These are phyloP conservation scores for Arthroderma sp. DNA, from an alignment of 2,329 filamentous ascomycete genomes.

Conservation along the genomic window DNA sequence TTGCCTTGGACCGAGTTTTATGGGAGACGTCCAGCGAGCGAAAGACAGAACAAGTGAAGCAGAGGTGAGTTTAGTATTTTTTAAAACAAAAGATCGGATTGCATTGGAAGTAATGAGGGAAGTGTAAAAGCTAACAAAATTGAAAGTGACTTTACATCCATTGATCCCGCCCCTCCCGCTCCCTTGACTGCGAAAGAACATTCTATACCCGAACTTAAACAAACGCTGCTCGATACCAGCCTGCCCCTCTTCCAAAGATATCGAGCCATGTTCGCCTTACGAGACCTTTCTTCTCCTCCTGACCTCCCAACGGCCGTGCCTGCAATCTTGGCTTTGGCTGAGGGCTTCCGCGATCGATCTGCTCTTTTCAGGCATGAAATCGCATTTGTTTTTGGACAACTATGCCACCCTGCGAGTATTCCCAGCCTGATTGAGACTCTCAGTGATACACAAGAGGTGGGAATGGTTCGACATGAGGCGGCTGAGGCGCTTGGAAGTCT, in stretches of 20 bases:
- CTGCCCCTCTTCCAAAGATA: slow-evolving; percentile 83
- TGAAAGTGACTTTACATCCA: slow-evolving; percentile 77
- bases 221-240: slow-evolving; percentile 62
- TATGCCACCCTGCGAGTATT: slow-evolving; percentile 93
- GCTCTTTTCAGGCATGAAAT: slow-evolving; percentile 96
- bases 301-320: slow-evolving; percentile 77
- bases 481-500: slow-evolving; percentile 91
- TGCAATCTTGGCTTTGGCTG: slow-evolving; percentile 74
- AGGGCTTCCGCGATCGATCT: slow-evolving; percentile 71
- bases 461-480: slow-evolving; percentile 96
- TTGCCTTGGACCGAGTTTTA: slow-evolving; percentile 83
- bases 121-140: background rate
- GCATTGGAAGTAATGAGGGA: background rate
- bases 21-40: slow-evolving; percentile 72
- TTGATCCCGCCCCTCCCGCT: slow-evolving; percentile 86
- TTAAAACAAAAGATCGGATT: background rate
- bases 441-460: slow-evolving; percentile 65
- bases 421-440: slow-evolving; percentile 70
- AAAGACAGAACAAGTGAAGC: slow-evolving; percentile 62
- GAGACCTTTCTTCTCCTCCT: slow-evolving; percentile 86
- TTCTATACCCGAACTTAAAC: slow-evolving; percentile 61
- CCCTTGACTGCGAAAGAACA: slow-evolving; percentile 49
- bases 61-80: slow-evolving; percentile 49
- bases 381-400: slow-evolving; percentile 93
- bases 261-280: slow-evolving; percentile 92